A percentile compares a stretch with the other conserved stretches of the same genome.
Conservation (phyloP, 2,329 filamentous ascomycete species). For the Trichoderma sp. region DNA sequence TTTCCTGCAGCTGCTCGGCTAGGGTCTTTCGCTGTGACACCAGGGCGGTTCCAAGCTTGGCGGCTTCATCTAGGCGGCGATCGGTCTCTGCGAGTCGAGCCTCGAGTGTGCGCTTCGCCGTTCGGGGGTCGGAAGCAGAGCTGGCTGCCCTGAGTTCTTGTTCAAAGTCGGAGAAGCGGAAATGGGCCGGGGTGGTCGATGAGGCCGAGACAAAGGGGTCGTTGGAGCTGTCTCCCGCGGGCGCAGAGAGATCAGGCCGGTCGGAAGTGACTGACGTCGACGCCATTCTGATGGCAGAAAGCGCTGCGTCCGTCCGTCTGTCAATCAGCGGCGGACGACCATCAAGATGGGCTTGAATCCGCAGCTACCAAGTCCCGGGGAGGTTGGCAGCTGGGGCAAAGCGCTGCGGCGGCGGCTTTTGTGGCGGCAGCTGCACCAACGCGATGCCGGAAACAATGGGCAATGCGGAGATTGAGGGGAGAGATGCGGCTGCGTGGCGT, state of each 20-base stretch:
- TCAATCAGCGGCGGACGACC: constrained; percentile 26
- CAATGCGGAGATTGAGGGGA: constrained; percentile 16
- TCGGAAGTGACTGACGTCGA: constrained; percentile 48
- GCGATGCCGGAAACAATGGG: not conserved
- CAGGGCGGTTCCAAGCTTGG: constrained; percentile 82
- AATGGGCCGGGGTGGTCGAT: constrained; percentile 47
- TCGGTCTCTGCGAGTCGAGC: constrained; percentile 93
- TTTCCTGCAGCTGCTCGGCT: constrained; percentile 77
- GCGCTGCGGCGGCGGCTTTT: constrained; percentile 5
- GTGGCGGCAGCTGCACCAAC: not conserved
- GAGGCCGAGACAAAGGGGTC: constrained; percentile 59
- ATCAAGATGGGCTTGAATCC: constrained; percentile 24
- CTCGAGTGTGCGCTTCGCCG: constrained; percentile 85
- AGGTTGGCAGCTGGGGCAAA: constrained; percentile 8
- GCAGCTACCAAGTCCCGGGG: not conserved
- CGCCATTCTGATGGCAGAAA: constrained; percentile 42
- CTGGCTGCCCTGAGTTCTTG: constrained; percentile 76
- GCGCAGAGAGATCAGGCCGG: constrained; percentile 45
- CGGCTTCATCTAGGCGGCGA: constrained; percentile 85
- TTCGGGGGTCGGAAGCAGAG: constrained; percentile 74
- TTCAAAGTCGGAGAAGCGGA: constrained; percentile 84
- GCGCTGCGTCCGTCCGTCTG: constrained; percentile 30
- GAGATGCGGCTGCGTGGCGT: not conserved
- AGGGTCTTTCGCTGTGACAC: constrained; percentile 85
- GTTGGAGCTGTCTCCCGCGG: constrained; percentile 39